Evolutionary conservation across 352 stramenopile genomes (phyloP).

Genomic region (Phytophthora tentaculata): DNA sequence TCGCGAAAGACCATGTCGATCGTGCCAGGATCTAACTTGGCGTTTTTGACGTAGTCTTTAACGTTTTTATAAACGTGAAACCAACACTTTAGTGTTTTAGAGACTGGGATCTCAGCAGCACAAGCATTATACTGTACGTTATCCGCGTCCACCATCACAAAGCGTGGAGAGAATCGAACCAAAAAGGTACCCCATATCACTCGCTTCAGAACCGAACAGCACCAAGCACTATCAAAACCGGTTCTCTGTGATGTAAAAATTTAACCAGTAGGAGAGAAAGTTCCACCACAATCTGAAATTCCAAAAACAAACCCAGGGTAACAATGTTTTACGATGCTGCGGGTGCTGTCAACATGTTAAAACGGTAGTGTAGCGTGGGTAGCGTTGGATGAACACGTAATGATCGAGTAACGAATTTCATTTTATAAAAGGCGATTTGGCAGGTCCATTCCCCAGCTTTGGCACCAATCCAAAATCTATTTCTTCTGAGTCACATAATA

Average conservation of each 20-base stretch:
- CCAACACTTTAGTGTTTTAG: constrained; percentile 4
- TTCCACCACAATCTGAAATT: background rate
- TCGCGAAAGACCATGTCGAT: background rate
- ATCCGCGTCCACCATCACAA: constrained; percentile 6
- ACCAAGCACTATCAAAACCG: background rate
- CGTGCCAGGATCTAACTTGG: background rate
- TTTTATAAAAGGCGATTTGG: background rate
- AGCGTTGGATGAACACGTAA: background rate
- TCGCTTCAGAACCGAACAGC: background rate
- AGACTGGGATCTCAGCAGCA: background rate
- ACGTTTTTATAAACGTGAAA: constrained; percentile 13
- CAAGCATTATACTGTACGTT: constrained; percentile 5
- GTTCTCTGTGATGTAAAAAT: background rate
- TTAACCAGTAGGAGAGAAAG: background rate
- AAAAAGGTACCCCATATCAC: background rate
- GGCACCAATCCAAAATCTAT: background rate
- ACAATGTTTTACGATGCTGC: background rate
- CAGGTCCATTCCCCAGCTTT: background rate
- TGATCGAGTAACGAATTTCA: background rate
- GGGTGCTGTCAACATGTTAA: background rate
- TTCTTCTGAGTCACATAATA: background rate
- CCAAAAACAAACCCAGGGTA: background rate
- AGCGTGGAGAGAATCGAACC: background rate
- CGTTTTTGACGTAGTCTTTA: background rate
- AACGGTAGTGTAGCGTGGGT: background rate